Percentiles rank a stretch among this genome's conserved stretches.
Evolutionary conservation across 495 filamentous ascomycete genomes (phyloP).

Genomic region (Bathelium albidoporum): DNA sequence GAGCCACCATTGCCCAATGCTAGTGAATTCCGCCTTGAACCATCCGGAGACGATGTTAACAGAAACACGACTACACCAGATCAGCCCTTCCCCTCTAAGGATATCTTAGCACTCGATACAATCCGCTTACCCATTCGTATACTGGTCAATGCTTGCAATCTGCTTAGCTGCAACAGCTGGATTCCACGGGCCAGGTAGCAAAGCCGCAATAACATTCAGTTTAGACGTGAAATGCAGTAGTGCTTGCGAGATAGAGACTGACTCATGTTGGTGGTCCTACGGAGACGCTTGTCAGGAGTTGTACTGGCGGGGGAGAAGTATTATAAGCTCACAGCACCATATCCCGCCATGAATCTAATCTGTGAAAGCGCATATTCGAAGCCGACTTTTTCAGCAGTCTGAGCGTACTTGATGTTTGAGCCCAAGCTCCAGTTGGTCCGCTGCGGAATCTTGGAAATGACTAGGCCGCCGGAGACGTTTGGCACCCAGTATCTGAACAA

Average conservation of each 20-base stretch:
- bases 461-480: conserved; percentile 40
- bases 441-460: conserved; percentile 41
- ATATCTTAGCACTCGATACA: neutral
- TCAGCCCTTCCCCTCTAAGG: neutral
- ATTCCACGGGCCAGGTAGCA: conserved; percentile 42
- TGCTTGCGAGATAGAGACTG: conserved; percentile 40
- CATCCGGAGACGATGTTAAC: conserved; percentile 42
- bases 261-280: conserved; percentile 37
- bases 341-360: conserved; percentile 40
- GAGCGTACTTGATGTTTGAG: conserved; percentile 36
- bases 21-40: conserved; percentile 42
- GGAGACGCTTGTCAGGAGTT: neutral
- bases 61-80: conserved; percentile 25
- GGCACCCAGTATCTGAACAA: conserved; percentile 38
- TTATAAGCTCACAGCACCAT: conserved; percentile 31
- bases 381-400: conserved; percentile 34
- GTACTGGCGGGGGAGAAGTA: neutral
- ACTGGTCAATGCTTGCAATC: conserved; percentile 41
- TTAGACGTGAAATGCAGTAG: conserved; percentile 34
- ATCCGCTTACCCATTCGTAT: conserved; percentile 28
- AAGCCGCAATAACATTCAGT: conserved; percentile 39
- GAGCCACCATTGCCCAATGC: conserved; percentile 43
- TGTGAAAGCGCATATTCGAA: conserved; percentile 42
- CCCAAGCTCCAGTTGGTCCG: conserved; percentile 37
- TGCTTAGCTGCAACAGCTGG: conserved; percentile 42